Evolutionary conservation across 345 rosid species (phyloP).

Genomic region (Murraya koenigii): DNA sequence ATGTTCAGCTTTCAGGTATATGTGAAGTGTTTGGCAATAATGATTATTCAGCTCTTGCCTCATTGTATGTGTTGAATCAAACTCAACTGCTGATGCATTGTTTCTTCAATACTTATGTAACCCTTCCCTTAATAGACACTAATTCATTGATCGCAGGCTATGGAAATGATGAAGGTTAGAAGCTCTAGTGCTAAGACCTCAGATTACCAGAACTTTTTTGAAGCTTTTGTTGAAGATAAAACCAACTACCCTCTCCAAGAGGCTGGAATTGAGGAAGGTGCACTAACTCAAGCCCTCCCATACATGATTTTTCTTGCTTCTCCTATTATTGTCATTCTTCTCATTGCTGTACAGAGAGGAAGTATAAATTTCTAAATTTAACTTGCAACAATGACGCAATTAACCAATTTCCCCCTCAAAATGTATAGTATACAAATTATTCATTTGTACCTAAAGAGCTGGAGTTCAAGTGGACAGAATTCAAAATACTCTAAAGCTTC

Average conservation of each 20-base stretch:
- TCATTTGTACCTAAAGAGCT: not conserved
- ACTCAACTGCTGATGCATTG: not conserved
- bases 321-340: constrained; percentile 56
- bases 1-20: constrained; percentile 86
- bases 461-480: not conserved
- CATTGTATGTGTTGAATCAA: not conserved
- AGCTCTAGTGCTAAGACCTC: constrained; percentile 41
- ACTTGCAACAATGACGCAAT: not conserved
- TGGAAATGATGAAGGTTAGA: constrained; percentile 77
- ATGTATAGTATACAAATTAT: constrained; percentile 6
- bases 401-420: not conserved
- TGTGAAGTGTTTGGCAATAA: not conserved
- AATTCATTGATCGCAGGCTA: constrained; percentile 47
- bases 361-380: constrained; percentile 22
- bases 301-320: constrained; percentile 66
- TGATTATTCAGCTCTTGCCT: not conserved
- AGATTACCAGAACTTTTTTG: constrained; percentile 70
- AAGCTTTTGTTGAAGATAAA: constrained; percentile 62
- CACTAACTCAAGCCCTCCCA: constrained; percentile 52
- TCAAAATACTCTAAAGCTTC: not conserved
- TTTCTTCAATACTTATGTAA: not conserved
- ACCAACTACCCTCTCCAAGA: constrained; percentile 27
- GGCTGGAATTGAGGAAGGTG: constrained; percentile 37
- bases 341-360: constrained; percentile 55
- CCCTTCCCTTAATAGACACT: not conserved